Evolutionary conservation across 208 protist genomes (phyloP).

Genomic region (Acanthamoeba lugdunensis): DNA sequence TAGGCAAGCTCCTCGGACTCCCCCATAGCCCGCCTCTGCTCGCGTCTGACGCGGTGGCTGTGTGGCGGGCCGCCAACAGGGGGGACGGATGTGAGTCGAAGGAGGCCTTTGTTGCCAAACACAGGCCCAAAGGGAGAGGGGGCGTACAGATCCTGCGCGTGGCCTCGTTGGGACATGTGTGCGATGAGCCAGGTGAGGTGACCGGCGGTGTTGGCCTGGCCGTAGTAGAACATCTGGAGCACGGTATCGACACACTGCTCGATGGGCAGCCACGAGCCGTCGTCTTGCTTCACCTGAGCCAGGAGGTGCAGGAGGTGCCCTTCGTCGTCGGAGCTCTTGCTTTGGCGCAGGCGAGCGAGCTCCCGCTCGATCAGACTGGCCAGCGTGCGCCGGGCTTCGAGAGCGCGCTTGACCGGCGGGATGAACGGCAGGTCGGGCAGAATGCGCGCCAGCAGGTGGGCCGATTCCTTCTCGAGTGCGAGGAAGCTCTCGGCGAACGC

Average conservation of each 20-base stretch:
- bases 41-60: conserved; percentile 31
- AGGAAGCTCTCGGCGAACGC: conserved; percentile 29
- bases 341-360: conserved; percentile 9
- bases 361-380: conserved; percentile 22
- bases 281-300: background rate
- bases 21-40: conserved; percentile 40
- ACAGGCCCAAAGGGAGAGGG: background rate
- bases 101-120: too few relatives aligned
- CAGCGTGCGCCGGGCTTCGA: background rate
- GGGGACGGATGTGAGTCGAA: background rate
- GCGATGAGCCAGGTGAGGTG: conserved; percentile 49
- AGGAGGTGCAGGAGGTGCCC: background rate
- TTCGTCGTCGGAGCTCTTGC: background rate
- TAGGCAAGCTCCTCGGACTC: conserved; percentile 20
- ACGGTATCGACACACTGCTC: conserved; percentile 25
- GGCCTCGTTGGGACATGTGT: conserved; percentile 16
- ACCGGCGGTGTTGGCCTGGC: background rate
- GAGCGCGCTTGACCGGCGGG: background rate
- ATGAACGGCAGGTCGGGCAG: background rate
- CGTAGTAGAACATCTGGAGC: conserved; percentile 35
- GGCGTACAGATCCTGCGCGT: conserved; percentile 28
- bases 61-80: background rate
- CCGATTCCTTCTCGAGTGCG: background rate
- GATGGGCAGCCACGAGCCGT: conserved; percentile 19
- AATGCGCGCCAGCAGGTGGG: background rate